A percentile compares a stretch with the other conserved stretches of the same genome.
phyloP scores from a whole-genome alignment of 2,329 filamentous ascomycete genomes.

The Microdochium trichocladiopsis region DNA sequence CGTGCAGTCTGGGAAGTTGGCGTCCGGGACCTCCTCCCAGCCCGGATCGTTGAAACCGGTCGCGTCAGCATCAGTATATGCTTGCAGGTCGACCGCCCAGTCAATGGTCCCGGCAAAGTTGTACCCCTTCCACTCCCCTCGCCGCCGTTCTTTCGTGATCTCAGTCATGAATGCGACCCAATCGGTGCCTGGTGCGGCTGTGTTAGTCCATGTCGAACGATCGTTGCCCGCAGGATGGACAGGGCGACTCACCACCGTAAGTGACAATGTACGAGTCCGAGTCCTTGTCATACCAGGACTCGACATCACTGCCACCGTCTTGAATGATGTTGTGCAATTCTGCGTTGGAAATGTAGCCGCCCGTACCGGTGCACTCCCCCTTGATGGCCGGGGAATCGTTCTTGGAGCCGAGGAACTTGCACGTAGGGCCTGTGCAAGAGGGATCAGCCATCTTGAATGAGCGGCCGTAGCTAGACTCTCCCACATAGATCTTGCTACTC shows the following conservation, averaged over 20 bases:
- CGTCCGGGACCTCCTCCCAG: not conserved
- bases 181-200: not conserved
- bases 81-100: constrained; percentile 24
- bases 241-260: not conserved
- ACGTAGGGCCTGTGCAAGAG: not conserved
- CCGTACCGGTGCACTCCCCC: not conserved
- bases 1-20: not conserved
- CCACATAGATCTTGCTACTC: not conserved
- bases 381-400: not conserved
- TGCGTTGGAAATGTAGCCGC: not conserved
- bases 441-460: not conserved
- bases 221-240: constrained; percentile 22
- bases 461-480: no score
- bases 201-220: constrained; percentile 1
- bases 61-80: constrained; percentile 4
- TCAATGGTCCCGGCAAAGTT: constrained; percentile 21
- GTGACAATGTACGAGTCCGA: constrained; percentile 8
- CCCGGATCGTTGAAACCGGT: not conserved
- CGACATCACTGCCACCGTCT: not conserved
- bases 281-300: not conserved
- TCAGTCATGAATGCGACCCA: constrained; percentile 7
- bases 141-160: constrained; percentile 13
- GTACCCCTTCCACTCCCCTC: constrained; percentile 8
- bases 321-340: not conserved
- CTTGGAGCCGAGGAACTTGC: not conserved